Base-by-base conservation (phyloP, 208 protist genomes). In the Trypanosomatidae sp. region DNA sequence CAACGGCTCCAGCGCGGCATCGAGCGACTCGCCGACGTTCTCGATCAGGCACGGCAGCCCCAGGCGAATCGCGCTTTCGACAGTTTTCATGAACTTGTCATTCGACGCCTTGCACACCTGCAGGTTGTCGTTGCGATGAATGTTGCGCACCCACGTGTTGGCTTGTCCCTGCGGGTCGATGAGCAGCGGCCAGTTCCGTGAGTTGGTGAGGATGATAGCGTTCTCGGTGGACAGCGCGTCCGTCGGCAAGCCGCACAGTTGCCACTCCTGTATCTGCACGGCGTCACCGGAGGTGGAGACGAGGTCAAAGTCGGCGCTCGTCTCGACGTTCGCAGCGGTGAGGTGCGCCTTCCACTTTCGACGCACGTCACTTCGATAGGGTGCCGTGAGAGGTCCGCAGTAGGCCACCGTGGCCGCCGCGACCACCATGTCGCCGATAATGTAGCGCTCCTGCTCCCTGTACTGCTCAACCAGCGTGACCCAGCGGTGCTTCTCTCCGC, bases 151-250 rank as follows among this genome's bases (percentile, higher is more conserved):
- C 98, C 98, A 99, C 68, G 89, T 83, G 84, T 98, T 99, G 1
- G 97, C 98, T 85, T 99, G 98, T 10, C 97, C 97, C 82, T 99
- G 98, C 25, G 99, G 99, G 80, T 99, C 99, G 70, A 99, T 99
- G 69, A 99, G 91, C 66, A 99, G 87, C 55, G 99, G 98, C 98
- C 98, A 99, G 58, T 96, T 95, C 13, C 90, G 76, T 4, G 97
- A 89, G 67, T 96, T 96, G 47, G 87, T 77, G 44, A 99, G 82
- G 69, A 99, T 99, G 74, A 99, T 97, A 58, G 90, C 98, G 80
- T 99, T 99, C 81, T 99, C 98, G 15, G 97, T 95, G 2, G 97
- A 99, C 15, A 99, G 79, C 10, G 81, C 74, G 85, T 99, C 98
- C 17, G 93, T 90, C 49, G 99, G 99, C 17, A 99, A 87, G 3